Conservation (phyloP, 768 basidiomycete species). For the Megacollybia marginata region DNA sequence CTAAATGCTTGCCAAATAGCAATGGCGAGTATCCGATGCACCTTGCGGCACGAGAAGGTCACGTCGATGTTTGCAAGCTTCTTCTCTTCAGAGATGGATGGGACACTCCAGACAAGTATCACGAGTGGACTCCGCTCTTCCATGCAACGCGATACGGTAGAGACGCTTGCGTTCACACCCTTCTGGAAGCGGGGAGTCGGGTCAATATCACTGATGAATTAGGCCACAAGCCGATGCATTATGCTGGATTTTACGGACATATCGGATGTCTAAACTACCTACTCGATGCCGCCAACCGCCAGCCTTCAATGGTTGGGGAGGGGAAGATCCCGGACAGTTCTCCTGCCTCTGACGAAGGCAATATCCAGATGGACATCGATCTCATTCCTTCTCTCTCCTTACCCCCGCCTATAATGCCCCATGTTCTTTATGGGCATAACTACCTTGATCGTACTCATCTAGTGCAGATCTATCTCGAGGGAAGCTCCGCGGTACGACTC, state of each 20-base stretch:
- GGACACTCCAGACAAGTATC: slow-evolving; percentile 91
- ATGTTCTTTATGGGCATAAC: slow-evolving; percentile 95
- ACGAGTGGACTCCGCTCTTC: slow-evolving; percentile 96
- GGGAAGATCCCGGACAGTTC: slow-evolving; percentile 24
- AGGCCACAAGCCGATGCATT: slow-evolving; percentile 80
- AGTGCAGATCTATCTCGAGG: slow-evolving; percentile 81
- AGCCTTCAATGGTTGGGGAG: slow-evolving; percentile 16
- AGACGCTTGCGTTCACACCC: slow-evolving; percentile 60
- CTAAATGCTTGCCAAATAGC: slow-evolving; percentile 74
- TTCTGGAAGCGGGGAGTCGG: slow-evolving; percentile 74
- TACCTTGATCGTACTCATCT: slow-evolving; percentile 83
- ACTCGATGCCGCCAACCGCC: slow-evolving; percentile 33
- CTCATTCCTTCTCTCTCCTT: slow-evolving; percentile 90
- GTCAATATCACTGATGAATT: slow-evolving; percentile 79
- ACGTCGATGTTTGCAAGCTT: slow-evolving; percentile 73
- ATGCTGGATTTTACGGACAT: slow-evolving; percentile 96
- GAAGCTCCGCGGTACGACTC: slow-evolving; percentile 55
- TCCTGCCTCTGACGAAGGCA: slow-evolving; percentile 27
- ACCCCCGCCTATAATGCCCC: slow-evolving; percentile 97
- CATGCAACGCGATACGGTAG: slow-evolving; percentile 90
- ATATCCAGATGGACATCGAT: slow-evolving; percentile 70
- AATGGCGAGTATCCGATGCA: slow-evolving; percentile 98
- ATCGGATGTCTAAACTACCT: slow-evolving; percentile 58
- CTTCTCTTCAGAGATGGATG: slow-evolving; percentile 71
- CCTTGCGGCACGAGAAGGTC: slow-evolving; percentile 89